A percentile compares a stretch with the other conserved stretches of the same genome.
Conservation (phyloP, 495 filamentous ascomycete genomes). For the Bacidia gigantensis region DNA sequence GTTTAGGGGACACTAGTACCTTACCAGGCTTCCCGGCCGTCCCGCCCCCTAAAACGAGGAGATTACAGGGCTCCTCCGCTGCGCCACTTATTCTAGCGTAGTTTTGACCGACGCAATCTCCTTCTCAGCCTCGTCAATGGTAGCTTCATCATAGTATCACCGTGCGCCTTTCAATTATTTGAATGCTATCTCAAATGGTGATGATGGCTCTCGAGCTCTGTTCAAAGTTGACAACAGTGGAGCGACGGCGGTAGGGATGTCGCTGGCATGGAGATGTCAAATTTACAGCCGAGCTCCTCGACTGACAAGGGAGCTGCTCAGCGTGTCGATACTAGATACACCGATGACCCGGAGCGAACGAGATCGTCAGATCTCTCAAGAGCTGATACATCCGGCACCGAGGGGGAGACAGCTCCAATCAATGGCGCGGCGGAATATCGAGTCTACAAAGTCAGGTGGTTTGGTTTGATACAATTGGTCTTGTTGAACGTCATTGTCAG, state of each 20-base stretch:
- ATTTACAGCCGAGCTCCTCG: neutral
- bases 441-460: slow-evolving; percentile 83
- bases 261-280: neutral
- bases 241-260: neutral
- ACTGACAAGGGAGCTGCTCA: neutral
- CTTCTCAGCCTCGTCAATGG: too few species aligned
- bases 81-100: too few species aligned
- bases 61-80: too few species aligned
- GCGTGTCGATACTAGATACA: neutral
- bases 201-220: too few species aligned
- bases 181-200: too few species aligned
- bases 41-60: too few species aligned
- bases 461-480: slow-evolving; percentile 61
- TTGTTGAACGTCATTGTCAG: slow-evolving; percentile 84
- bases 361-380: neutral
- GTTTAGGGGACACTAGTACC: too few species aligned
- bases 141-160: too few species aligned
- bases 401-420: neutral
- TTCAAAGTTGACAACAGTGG: too few species aligned
- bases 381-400: neutral
- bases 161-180: too few species aligned
- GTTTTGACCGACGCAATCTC: too few species aligned
- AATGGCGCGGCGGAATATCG: slow-evolving; percentile 34
- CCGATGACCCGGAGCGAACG: neutral
- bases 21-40: too few species aligned